Base-by-base conservation (phyloP, 2,329 filamentous ascomycete species). In the Stagonosporopsis vannaccii region DNA sequence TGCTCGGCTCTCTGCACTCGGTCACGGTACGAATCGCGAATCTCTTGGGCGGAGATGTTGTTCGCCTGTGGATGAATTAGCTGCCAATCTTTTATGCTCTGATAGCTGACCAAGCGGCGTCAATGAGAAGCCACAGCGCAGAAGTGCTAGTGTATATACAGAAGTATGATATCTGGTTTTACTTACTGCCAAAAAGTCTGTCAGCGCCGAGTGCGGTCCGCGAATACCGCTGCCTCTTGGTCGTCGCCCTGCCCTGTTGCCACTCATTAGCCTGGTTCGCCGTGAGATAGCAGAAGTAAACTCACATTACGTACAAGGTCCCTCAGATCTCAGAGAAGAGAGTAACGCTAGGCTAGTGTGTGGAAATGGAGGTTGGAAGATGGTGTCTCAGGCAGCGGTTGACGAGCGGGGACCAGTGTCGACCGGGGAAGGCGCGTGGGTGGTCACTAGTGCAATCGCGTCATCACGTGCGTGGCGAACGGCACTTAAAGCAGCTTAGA, bases 41-140 rank as follows among this genome's bases (percentile, higher is more conserved):
- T 88, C 65, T 87, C 84, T 49, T 80, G 79, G 3, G 86, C 86
- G 20, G 85, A 90, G 62, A 92, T 92, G 66, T 91, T 91, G 73
- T 90, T 87, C 2, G 88, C 85, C 84, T 89, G 54, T 11, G 36
- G 12, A 20, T 1, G 17, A 28, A 23, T 56, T 33, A 56, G 35
- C 39, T 28, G 13, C 15, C n/a, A 19, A 17, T 25, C 22, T 11
- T 13, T 3, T 20, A 15, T 1, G 11, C 6, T 19, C 15, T 35
- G 6, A 15, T 8, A 17, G 33, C 33, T 19, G 7, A 35, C 28
- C 2, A 2, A 30, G 28, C 13, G 9, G 28, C 9, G 28, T 30
- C 9, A 30, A 12, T 30, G 33, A 37, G n/a, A 19, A 36, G 13
- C 13, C 8, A 4, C 17, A 12, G 35, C 35, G 35, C 17, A 37